Evolutionary conservation across 306 rosid genomes (phyloP).

Genomic region (Prunus dulcis): DNA sequence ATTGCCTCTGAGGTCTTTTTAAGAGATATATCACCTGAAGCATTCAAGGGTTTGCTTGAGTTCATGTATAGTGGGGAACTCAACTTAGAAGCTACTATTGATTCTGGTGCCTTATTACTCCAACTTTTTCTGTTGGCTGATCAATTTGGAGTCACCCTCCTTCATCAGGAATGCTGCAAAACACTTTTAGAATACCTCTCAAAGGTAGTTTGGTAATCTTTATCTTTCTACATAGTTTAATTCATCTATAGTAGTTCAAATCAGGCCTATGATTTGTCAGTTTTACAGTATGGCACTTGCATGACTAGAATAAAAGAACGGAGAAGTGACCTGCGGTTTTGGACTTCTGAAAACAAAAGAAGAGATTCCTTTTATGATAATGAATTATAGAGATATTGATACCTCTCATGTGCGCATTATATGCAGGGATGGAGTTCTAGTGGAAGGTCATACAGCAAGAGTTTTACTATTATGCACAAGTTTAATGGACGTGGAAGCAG

Average conservation of each 20-base stretch:
- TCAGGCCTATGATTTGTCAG: slow-evolving; percentile 25
- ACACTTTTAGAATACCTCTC: slow-evolving; percentile 75
- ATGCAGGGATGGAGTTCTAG: slow-evolving; percentile 97
- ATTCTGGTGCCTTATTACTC: slow-evolving; percentile 65
- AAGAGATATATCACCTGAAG: slow-evolving; percentile 80
- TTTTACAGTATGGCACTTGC: slow-evolving; percentile 37
- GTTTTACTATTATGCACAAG: slow-evolving; percentile 81
- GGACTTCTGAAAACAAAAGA: slow-evolving; percentile 73
- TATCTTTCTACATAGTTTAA: slow-evolving; percentile 14
- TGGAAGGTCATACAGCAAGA: slow-evolving; percentile 80
- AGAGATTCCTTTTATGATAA: slow-evolving; percentile 56
- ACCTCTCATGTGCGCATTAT: slow-evolving; percentile 64
- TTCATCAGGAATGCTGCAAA: slow-evolving; percentile 94
- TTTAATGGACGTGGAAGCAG: slow-evolving; percentile 87
- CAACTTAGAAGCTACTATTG: slow-evolving; percentile 42
- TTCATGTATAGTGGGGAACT: slow-evolving; percentile 77
- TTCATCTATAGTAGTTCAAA: slow-evolving; percentile 27
- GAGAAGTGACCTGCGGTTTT: slow-evolving; percentile 68
- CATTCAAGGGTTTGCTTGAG: slow-evolving; percentile 69
- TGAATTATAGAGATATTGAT: slow-evolving; percentile 65
- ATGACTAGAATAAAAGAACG: slow-evolving; percentile 50
- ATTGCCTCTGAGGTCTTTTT: slow-evolving; percentile 62
- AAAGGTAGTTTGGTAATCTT: slow-evolving; percentile 70
- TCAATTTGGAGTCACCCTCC: slow-evolving; percentile 84
- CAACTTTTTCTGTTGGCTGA: slow-evolving; percentile 82